A percentile compares a stretch with the other conserved stretches of the same genome.
phyloP scores from a whole-genome alignment of 306 rosid genomes.

The Ceratonia siliqua region DNA sequence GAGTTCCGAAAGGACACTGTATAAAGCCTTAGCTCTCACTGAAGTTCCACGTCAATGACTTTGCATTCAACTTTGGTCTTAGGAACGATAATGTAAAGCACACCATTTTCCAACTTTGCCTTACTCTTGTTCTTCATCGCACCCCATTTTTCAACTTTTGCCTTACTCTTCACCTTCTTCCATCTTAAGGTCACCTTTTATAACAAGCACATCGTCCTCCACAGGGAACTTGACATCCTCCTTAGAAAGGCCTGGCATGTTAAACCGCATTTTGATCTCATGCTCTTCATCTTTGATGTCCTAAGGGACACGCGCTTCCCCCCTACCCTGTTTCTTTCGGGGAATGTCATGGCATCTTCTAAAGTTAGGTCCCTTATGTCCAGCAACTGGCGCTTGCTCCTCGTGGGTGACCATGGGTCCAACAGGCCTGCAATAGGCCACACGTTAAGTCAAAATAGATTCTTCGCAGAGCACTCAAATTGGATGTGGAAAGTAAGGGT shows the following conservation, averaged over 20 bases:
- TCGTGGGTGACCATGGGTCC: conserved; percentile 50
- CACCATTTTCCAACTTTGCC: conserved; percentile 56
- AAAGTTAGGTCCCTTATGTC: conserved; percentile 48
- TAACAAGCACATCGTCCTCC: conserved; percentile 45
- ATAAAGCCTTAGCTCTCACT: conserved; percentile 32
- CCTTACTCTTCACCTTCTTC: background rate
- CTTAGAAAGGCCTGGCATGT: conserved; percentile 65
- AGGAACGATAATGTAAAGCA: conserved; percentile 48
- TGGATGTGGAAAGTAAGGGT: background rate
- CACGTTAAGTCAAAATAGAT: too few species aligned
- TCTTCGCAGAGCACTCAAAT: too few species aligned
- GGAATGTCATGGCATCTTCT: conserved; percentile 33
- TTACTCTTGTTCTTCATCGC: conserved; percentile 42
- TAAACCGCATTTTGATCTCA: conserved; percentile 49
- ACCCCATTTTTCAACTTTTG: conserved; percentile 32
- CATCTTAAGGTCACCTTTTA: conserved; percentile 35
- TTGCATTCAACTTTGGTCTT: conserved; percentile 50
- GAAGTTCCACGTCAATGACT: conserved; percentile 43
- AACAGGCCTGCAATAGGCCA: conserved; percentile 40
- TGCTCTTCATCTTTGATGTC: conserved; percentile 49
- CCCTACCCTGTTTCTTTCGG: conserved; percentile 24
- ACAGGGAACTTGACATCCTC: conserved; percentile 49
- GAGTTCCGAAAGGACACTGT: background rate
- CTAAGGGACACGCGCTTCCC: conserved; percentile 45
- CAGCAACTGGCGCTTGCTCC: conserved; percentile 55